Conservation (phyloP, 2,329 filamentous ascomycete genomes). For the Colletotrichum liaoningense region DNA sequence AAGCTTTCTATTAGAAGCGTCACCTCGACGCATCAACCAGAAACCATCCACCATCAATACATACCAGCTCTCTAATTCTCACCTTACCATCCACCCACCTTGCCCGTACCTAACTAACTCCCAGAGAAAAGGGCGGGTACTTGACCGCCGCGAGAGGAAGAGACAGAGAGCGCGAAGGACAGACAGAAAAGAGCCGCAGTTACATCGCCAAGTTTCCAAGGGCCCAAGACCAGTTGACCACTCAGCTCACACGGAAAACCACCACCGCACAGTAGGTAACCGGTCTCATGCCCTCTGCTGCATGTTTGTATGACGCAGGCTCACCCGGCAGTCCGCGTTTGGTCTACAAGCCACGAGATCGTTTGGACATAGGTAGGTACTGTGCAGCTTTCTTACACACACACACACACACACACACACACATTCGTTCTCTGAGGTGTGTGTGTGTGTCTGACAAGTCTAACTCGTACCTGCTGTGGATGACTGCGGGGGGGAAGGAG, state of each 20-base stretch:
- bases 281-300: conserved; percentile 23
- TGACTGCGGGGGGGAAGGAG: not conserved
- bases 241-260: not conserved
- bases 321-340: conserved; percentile 3
- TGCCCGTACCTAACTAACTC: too few species aligned
- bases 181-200: not conserved
- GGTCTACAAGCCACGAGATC: not conserved
- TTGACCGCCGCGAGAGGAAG: not conserved
- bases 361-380: not conserved
- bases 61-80: not conserved
- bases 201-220: not conserved
- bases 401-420: not conserved
- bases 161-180: too few species aligned
- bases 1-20: not conserved
- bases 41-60: not conserved
- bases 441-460: not conserved
- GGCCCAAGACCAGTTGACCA: not conserved
- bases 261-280: not conserved
- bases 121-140: too few species aligned
- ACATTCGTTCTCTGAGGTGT: not conserved
- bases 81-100: not conserved
- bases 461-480: not conserved
- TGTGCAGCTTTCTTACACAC: not conserved
- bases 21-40: not conserved
- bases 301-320: conserved; percentile 21